Evolutionary conservation across 2,329 filamentous ascomycete species (phyloP), one percentile per base, ranked within the genome.

Genomic region (Nemania bipapillata): DNA sequence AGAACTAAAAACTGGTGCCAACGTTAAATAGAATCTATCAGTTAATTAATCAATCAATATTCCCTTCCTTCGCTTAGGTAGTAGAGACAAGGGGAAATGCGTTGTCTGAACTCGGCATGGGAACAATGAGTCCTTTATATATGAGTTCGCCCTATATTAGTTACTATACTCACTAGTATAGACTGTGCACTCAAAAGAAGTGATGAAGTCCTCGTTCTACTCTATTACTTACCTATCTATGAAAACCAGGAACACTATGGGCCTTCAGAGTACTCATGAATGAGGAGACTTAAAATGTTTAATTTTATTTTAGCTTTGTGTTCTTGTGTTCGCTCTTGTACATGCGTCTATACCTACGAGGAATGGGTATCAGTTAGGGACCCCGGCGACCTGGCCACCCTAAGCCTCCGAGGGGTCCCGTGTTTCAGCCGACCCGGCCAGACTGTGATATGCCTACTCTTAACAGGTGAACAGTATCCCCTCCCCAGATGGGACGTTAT

Each of bases 251-350:
- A 49, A 4, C 45, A 24, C 7, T 3, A 26, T 11, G 7, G 17
- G 50, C 12, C 17, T 22, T 55, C 11, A 24, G 37, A 56, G 26
- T 26, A 62, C 49, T 20, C 6, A 12, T 62, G 45, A 24, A 35
- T 47, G 6, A 47, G 32, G 28, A 49, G 45, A 50, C 5, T 20
- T 20, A 26, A 45, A 24, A 28, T 32, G 7, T 63, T 56, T 58
- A 20, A 50, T 35, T 66, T 55, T 40, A 49, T 45, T 59, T 55
- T 28, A n/a, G 79, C 63, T 70, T 73, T n/a, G n/a, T n/a, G n/a
- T n/a, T n/a, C n/a, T 76, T 74, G 26, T 35, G 57, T 40, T 24
- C 45, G 53, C 61, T 62, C 49, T 24, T 56, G 47, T 35, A 63
- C 57, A 63, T 63, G 55, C 35, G 61, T 70, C 65, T 70, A 65